phyloP scores from a whole-genome alignment of 148 eudicot species.

The Bassia scoparia region DNA sequence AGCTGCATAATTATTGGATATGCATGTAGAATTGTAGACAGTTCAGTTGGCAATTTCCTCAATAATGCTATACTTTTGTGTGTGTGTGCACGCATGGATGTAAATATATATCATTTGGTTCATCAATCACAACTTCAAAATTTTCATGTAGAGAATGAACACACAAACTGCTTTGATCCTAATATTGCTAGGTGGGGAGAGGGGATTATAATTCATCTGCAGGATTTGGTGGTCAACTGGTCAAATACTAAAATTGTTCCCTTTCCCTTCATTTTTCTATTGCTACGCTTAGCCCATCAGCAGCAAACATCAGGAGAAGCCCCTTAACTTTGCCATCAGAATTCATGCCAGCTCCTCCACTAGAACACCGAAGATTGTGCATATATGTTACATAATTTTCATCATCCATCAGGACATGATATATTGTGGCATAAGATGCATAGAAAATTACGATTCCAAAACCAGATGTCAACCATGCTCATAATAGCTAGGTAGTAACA shows the following conservation, averaged over 20 bases:
- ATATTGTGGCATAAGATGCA: background rate
- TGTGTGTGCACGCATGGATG: too few relatives aligned
- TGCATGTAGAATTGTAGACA: conserved; percentile 1
- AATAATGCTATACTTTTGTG: too few relatives aligned
- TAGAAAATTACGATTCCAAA: background rate
- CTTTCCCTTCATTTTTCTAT: background rate
- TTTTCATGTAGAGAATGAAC: too few relatives aligned
- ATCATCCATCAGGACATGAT: background rate
- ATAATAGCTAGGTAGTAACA: background rate
- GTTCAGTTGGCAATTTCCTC: background rate
- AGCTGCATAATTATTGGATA: background rate
- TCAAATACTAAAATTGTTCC: too few relatives aligned
- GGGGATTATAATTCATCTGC: too few relatives aligned
- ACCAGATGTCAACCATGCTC: background rate
- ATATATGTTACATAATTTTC: background rate
- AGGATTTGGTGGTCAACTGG: too few relatives aligned
- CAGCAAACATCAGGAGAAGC: background rate
- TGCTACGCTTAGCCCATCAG: background rate
- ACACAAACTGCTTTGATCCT: too few relatives aligned
- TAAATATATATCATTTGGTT: too few relatives aligned
- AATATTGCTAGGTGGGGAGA: too few relatives aligned
- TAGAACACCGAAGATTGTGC: background rate
- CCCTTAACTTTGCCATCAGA: background rate
- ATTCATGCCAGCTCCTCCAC: background rate
- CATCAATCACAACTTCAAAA: background rate